Base-by-base conservation (phyloP, 768 basidiomycete genomes). In the Crucibulum laeve region DNA sequence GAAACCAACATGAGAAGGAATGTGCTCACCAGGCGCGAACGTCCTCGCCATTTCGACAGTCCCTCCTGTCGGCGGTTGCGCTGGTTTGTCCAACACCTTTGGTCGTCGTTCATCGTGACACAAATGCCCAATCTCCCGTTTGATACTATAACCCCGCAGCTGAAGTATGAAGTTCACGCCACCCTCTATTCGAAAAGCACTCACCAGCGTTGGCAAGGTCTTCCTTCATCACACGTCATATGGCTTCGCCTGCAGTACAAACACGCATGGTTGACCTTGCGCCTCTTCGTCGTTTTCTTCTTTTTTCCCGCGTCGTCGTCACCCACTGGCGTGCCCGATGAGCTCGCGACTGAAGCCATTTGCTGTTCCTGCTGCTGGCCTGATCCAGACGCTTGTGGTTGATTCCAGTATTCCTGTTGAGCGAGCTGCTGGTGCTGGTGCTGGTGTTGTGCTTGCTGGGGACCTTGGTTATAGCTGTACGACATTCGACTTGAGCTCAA, bases 111-210 rank as follows among this genome's bases (percentile, higher is more conserved):
- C 91, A 61, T 95, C 94, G 53, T 91, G 87, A 56, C 93, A 96
- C 11, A 95, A 71, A 67, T 96, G 91, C 0, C 91, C 90, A 48
- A 97, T 97, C 63, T 97, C 94, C 28, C 95, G 82, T 63, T 97
- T 97, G 55, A 97, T 91, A 56, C 93, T 94, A 54, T 38, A 23
- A 26, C 14, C n/a, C 17, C n/a, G 44, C n/a, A 26, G 23, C 21
- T 7, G 22, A 46, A n/a, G 19, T 47, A 33, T 19, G 35, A 18
- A 46, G 46, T 17, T 23, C 21, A 41, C 23, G 33, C n/a, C n/a
- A n/a, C n/a, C n/a, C n/a, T n/a, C 38, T 19, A n/a, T 36, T 54
- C 11, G 23, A 40, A 25, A 30, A 28, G 34, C 13, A 71, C 88
- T 62, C 59, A 93, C 93, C 93, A 95, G 53, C 94, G 81, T 55